These are phyloP conservation scores for Kalanchoe fedtschenkoi DNA, from an alignment of 164 flowering plant genomes.

Conservation along the genomic window DNA sequence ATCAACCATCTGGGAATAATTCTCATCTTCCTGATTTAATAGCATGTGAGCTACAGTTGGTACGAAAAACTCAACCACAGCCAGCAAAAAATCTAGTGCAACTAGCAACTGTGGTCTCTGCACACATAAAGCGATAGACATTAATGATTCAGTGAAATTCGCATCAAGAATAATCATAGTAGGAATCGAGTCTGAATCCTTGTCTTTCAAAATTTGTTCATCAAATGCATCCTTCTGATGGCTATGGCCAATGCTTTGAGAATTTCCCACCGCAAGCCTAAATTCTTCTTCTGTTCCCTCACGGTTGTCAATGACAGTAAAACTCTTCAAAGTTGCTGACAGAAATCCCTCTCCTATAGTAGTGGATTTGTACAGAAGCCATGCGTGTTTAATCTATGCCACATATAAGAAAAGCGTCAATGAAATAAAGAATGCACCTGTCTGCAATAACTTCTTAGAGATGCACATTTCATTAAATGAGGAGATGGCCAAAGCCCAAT, in stretches of 20 bases:
- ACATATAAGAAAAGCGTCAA: background rate
- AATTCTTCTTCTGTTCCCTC: slow-evolving; percentile 69
- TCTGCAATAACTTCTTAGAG: background rate
- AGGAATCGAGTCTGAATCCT: slow-evolving; percentile 24
- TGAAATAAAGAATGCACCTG: background rate
- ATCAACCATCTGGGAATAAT: slow-evolving; percentile 25
- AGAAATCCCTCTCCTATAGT: slow-evolving; percentile 61
- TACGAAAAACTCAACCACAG: slow-evolving; percentile 90
- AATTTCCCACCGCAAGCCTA: slow-evolving; percentile 65
- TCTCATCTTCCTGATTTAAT: slow-evolving; percentile 48
- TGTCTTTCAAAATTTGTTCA: slow-evolving; percentile 11
- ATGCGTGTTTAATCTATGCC: slow-evolving; percentile 55
- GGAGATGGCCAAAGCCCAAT: too few species aligned
- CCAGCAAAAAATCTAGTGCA: slow-evolving; percentile 91
- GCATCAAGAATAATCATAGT: slow-evolving; percentile 91
- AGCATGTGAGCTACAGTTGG: slow-evolving; percentile 51
- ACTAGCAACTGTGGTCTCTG: slow-evolving; percentile 96
- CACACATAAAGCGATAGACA: slow-evolving; percentile 46
- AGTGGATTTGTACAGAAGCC: slow-evolving; percentile 82
- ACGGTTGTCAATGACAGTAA: slow-evolving; percentile 82
- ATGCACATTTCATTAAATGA: background rate
- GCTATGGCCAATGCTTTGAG: slow-evolving; percentile 26
- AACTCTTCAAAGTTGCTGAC: slow-evolving; percentile 66
- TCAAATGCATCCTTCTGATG: slow-evolving; percentile 8
- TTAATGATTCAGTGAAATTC: slow-evolving; percentile 43